Evolutionary conservation across 495 filamentous ascomycete species (phyloP), one percentile per base, ranked within the genome.

Genomic region (Penicillium steckii): DNA sequence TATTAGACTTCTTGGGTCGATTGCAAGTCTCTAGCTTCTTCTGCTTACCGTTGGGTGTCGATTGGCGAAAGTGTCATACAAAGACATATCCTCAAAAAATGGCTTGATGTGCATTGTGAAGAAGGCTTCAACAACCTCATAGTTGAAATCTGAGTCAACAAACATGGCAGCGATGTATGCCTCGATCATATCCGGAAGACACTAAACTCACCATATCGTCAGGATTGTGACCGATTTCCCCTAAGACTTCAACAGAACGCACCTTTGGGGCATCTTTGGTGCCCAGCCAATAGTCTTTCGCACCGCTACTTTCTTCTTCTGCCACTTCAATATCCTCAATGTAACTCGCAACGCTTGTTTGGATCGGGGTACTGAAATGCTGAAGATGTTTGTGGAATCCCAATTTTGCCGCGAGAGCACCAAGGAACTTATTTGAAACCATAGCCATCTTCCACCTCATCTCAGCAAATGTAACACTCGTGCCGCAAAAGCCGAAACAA

Each of bases 351-450:
- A 96, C 87, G 29, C 87, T 82, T 10, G 67, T 71, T 50, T 85
- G 80, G 8, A 95, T 53, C 0, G 73, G 59, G 2, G 71, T 61
- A 23, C 81, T 80, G 61, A 84, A 84, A 42, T 83, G 76, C 21
- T 83, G 76, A 17, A 97, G 72, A 64, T 92, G 85, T 33, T 71
- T 80, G 60, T 97, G 86, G 32, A 97, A 86, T 2, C 80, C 83
- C 1, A 97, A 77, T 22, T 80, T 76, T 10, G 92, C 89, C 53
- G 86, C 85, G 6, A 97, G 65, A 18, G 88, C 88, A 10, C 89
- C 92, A 0, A 97, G 76, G 61, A 97, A 98, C 52, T 91, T 92
- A 73, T 98, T 98, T 12, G 91, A 95, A 2, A 94, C 93, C 92
- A 98, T 96, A 8, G 95, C 91, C 91, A 95, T 96, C 79, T 84